Conservation (phyloP, 1,284 basidiomycete species). For the Moesziomyces parantarcticus region DNA sequence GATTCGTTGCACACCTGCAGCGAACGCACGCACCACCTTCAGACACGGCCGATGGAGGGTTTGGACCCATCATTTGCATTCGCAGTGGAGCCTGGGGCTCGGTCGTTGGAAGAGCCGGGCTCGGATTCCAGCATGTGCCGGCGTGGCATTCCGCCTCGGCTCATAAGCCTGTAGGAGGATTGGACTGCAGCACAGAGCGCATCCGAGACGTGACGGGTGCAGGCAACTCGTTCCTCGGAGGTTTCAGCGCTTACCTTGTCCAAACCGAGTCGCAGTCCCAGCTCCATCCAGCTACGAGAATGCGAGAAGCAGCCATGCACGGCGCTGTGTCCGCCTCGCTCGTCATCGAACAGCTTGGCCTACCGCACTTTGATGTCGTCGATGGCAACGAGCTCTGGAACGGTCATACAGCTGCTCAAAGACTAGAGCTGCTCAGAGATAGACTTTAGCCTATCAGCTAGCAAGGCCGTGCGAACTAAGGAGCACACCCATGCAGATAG, state of each 20-base stretch:
- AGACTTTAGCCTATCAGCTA: neutral
- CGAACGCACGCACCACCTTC: neutral
- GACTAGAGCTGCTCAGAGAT: constrained; percentile 6
- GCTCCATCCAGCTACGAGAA: constrained; percentile 3
- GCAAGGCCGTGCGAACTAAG: neutral
- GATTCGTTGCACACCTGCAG: constrained; percentile 13
- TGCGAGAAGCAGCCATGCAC: constrained; percentile 38
- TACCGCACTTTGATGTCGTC: constrained; percentile 29
- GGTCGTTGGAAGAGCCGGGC: constrained; percentile 25
- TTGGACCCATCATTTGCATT: constrained; percentile 49
- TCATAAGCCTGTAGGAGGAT: neutral
- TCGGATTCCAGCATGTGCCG: constrained; percentile 26
- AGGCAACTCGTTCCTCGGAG: constrained; percentile 55
- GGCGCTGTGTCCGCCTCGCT: constrained; percentile 51
- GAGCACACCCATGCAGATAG: neutral
- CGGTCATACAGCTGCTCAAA: constrained; percentile 6
- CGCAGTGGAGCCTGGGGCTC: constrained; percentile 51
- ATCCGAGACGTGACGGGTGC: constrained; percentile 56
- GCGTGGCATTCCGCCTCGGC: constrained; percentile 37
- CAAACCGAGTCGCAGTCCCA: constrained; percentile 7
- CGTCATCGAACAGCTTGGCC: constrained; percentile 51
- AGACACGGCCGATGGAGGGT: neutral
- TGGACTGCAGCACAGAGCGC: constrained; percentile 6
- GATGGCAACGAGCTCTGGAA: constrained; percentile 45
- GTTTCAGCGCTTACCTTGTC: constrained; percentile 38